A percentile compares a stretch with the other conserved stretches of the same genome.
Conservation (phyloP, 495 filamentous ascomycete genomes). For the Aspergillus incahuasiensis region DNA sequence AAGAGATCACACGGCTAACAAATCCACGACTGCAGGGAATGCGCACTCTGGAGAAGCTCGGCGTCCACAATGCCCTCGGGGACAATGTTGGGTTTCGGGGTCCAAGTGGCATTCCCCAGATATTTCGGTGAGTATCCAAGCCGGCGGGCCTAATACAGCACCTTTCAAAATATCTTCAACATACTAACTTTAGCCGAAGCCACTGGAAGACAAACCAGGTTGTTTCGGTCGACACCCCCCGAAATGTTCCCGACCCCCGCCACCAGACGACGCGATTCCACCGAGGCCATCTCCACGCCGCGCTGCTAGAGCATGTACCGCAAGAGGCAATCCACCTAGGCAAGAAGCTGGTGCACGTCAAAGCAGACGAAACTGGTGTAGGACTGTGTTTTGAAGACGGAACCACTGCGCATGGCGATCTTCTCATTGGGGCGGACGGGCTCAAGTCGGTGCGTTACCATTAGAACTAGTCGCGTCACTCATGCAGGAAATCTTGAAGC, state of each 20-base stretch:
- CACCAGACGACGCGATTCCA: slow-evolving; percentile 46
- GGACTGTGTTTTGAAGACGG: slow-evolving; percentile 29
- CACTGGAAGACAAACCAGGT: slow-evolving; percentile 45
- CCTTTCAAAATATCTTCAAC: no score
- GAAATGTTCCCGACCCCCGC: slow-evolving; percentile 30
- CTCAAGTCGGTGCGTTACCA: slow-evolving; percentile 26
- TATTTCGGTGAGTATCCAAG: slow-evolving; percentile 20
- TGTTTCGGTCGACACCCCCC: slow-evolving; percentile 34
- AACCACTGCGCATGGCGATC: slow-evolving; percentile 22
- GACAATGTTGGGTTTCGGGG: slow-evolving; percentile 40
- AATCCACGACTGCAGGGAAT: no score
- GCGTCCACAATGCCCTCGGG: slow-evolving; percentile 34
- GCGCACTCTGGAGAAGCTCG: slow-evolving; percentile 43
- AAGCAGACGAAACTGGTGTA: slow-evolving; percentile 17
- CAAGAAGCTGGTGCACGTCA: slow-evolving; percentile 19
- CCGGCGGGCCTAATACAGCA: no score
- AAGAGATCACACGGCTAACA: no score
- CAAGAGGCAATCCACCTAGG: slow-evolving; percentile 24
- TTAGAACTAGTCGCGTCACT: not conserved
- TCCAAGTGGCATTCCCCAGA: slow-evolving; percentile 34
- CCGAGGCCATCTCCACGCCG: slow-evolving; percentile 42
- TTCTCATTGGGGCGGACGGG: slow-evolving; percentile 36
- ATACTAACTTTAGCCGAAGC: no score
- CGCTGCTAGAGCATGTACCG: slow-evolving; percentile 39
- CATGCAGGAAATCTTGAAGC: no score